Conservation (phyloP, 306 rosid species). For the Crataegus laevigata region DNA sequence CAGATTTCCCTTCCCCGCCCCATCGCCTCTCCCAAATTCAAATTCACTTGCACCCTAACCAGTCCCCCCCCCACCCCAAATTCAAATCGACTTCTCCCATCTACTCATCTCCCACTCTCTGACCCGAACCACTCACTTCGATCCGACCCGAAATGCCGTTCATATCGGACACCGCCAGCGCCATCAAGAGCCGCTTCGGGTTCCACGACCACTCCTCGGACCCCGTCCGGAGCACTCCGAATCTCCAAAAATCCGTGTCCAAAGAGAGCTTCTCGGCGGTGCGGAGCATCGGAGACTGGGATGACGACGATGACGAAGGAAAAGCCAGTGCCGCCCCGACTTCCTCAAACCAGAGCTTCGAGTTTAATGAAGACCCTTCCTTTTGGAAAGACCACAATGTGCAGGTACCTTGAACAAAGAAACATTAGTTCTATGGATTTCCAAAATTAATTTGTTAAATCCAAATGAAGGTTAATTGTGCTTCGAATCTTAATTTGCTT, state of each 20-base stretch:
- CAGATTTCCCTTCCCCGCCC: background rate
- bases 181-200: slow-evolving; percentile 78
- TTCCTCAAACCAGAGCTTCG: slow-evolving; percentile 56
- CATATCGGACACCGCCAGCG: slow-evolving; percentile 75
- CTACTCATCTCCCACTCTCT: background rate
- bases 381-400: slow-evolving; percentile 98
- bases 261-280: slow-evolving; percentile 45
- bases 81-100: background rate
- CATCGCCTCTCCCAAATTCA: background rate
- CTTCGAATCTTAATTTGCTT: background rate
- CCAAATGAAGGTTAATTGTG: background rate
- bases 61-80: background rate
- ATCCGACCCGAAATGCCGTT: slow-evolving; percentile 46
- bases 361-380: slow-evolving; percentile 73
- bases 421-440: background rate
- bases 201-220: slow-evolving; percentile 62
- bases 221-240: slow-evolving; percentile 55
- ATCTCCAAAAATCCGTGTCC: slow-evolving; percentile 48
- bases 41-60: background rate
- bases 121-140: background rate
- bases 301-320: slow-evolving; percentile 35
- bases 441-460: background rate
- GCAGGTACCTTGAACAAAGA: slow-evolving; percentile 44
- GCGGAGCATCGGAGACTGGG: slow-evolving; percentile 44
- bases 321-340: slow-evolving; percentile 24